phyloP scores from a whole-genome alignment of 768 basidiomycete species.

The Suillus ampliporus region DNA sequence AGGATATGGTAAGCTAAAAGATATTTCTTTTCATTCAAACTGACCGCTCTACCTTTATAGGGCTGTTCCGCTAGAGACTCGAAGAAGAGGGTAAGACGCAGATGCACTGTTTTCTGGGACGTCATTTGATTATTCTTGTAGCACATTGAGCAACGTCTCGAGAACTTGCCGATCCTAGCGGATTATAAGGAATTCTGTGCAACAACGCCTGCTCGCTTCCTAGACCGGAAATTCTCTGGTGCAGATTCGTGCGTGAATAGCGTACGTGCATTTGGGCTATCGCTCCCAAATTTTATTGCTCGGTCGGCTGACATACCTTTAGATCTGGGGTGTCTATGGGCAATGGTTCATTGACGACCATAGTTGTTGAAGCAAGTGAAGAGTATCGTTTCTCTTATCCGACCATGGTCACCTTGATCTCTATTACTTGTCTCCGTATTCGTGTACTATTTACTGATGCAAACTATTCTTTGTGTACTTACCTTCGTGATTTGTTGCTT shows the following conservation, averaged over 20 bases:
- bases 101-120: not conserved
- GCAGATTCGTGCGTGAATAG: constrained; percentile 10
- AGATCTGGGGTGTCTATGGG: constrained; percentile 18
- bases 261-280: not conserved
- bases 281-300: not conserved
- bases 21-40: not conserved
- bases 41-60: constrained; percentile 15
- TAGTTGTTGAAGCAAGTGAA: constrained; percentile 4
- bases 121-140: constrained; percentile 15
- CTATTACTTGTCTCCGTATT: not conserved
- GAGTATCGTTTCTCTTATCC: not conserved
- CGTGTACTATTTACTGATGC: not conserved
- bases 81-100: constrained; percentile 22
- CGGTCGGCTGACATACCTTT: not conserved
- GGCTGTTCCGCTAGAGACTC: constrained; percentile 32
- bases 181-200: constrained; percentile 43
- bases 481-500: not conserved
- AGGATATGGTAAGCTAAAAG: constrained; percentile 29
- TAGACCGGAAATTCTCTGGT: constrained; percentile 26
- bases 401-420: not conserved
- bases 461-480: not conserved
- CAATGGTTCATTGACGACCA: constrained; percentile 17
- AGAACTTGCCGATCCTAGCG: constrained; percentile 27
- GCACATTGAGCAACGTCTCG: constrained; percentile 33
- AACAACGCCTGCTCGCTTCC: constrained; percentile 37